Evolutionary conservation across 345 rosid species (phyloP), one percentile per base, ranked within the genome.

Genomic region (Cardamine occulta): DNA sequence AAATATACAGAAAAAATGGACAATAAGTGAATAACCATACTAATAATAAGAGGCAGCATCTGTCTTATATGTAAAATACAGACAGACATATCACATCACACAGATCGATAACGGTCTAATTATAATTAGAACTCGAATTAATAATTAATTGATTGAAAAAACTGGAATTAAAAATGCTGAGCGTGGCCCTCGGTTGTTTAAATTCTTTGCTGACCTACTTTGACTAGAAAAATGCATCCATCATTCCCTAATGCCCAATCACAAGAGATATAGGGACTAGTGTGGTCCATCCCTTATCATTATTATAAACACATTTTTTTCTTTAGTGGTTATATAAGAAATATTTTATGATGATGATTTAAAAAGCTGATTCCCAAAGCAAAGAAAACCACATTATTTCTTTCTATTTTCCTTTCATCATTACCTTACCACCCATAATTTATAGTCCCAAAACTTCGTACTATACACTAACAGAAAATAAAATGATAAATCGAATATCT

Each of bases 241-340:
- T 72, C 73, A 78, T 78, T 72, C 76, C 68, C 77, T 78, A 72
- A 58, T 57, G 48, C 2, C 77, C 81, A 78, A 78, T 78, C 68
- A 78, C 35, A 70, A 24, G 56, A 58, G 48, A 37, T 39, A 21
- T 24, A 58, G 77, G 63, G 56, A 57, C 11, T 78, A 59, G 77
- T 66, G 77, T 78, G 77, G 81, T 78, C 77, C 81, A 78, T 59
- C 63, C 49, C 56, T 39, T 72, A 55, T 77, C 49, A 77, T 72
- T 58, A 63, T 70, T 55, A 54, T 60, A 74, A 66, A 45, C 54
- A 24, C 52, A 76, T 76, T 70, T 70, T 76, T 70, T 70, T 70
- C 70, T 64, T 47, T 70, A 26, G 2, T 63, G 37, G 57, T 77
- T 21, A 1, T 56, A 34, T 49, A 19, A 40, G 15, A 62, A 53